phyloP scores from a whole-genome alignment of 75 land plant genomes.

The Pinus tabuliformis region DNA sequence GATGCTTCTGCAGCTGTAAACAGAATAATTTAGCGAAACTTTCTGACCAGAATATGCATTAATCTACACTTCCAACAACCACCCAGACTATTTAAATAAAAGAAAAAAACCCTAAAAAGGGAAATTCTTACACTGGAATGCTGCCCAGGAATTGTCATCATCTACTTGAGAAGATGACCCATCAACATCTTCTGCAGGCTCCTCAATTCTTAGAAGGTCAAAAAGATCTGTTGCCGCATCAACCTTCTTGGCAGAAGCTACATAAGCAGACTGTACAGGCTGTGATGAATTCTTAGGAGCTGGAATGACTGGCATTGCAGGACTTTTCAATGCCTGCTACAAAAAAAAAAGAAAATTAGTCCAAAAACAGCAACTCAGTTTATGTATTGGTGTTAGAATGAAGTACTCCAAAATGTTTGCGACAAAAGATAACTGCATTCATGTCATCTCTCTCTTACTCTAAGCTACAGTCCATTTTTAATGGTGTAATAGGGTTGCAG shows the following conservation, averaged over 20 bases:
- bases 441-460: no score
- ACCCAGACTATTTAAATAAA: background rate
- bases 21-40: background rate
- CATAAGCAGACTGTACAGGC: slow-evolving; percentile 9
- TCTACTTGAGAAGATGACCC: slow-evolving; percentile 26
- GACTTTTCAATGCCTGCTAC: background rate
- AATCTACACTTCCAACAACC: background rate
- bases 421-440: no score
- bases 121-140: slow-evolving; percentile 75
- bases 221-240: slow-evolving; percentile 76
- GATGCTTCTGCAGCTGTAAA: slow-evolving; percentile 74
- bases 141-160: slow-evolving; percentile 84
- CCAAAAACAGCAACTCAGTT: background rate
- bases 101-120: background rate
- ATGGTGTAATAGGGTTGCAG: no score
- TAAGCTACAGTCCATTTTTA: no score
- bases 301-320: slow-evolving; percentile 11
- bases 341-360: slow-evolving; percentile 1
- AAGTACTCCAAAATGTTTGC: background rate
- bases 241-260: slow-evolving; percentile 35
- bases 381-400: background rate
- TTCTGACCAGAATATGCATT: background rate
- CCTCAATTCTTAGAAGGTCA: slow-evolving; percentile 65
- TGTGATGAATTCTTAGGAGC: slow-evolving; percentile 24
- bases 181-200: slow-evolving; percentile 29